Conservation (phyloP, 2,329 filamentous ascomycete genomes). For the Aspergillus tamarii region DNA sequence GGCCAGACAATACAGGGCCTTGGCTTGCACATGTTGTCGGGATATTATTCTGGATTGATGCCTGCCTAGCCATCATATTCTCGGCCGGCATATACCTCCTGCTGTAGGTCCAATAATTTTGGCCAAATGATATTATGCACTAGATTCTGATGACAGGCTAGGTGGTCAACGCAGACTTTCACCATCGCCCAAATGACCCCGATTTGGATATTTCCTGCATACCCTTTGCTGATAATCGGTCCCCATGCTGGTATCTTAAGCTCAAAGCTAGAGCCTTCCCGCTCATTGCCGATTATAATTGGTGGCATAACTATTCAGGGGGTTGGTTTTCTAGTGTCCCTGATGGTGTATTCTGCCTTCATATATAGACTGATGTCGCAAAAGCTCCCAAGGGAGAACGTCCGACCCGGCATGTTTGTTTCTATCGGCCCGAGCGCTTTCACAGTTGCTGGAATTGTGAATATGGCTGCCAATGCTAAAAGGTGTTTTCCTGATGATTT, state of each 20-base stretch:
- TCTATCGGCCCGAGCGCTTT: conserved; percentile 76
- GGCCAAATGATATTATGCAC: neutral
- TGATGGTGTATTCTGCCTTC: conserved; percentile 84
- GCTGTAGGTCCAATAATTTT: conserved; percentile 53
- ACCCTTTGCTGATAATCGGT: conserved; percentile 76
- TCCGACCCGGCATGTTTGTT: conserved; percentile 84
- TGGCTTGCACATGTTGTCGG: conserved; percentile 67
- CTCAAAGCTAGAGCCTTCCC: conserved; percentile 46
- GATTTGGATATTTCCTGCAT: conserved; percentile 85
- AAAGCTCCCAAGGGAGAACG: conserved; percentile 74
- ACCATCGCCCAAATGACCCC: conserved; percentile 85
- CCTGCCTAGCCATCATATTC: conserved; percentile 66
- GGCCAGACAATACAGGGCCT: conserved; percentile 60
- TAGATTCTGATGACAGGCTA: conserved; percentile 31
- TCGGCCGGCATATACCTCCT: conserved; percentile 75
- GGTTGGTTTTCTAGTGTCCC: conserved; percentile 65
- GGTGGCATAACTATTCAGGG: conserved; percentile 65
- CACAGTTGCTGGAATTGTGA: conserved; percentile 64
- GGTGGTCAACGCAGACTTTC: conserved; percentile 67
- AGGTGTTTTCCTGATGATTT: conserved; percentile 55
- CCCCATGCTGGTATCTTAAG: conserved; percentile 69
- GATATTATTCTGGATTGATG: conserved; percentile 75
- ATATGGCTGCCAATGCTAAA: conserved; percentile 58
- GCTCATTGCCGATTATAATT: conserved; percentile 59
- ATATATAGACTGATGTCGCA: conserved; percentile 87